Evolutionary conservation across 306 rosid species (phyloP).

Genomic region (Trifolium dubium): DNA sequence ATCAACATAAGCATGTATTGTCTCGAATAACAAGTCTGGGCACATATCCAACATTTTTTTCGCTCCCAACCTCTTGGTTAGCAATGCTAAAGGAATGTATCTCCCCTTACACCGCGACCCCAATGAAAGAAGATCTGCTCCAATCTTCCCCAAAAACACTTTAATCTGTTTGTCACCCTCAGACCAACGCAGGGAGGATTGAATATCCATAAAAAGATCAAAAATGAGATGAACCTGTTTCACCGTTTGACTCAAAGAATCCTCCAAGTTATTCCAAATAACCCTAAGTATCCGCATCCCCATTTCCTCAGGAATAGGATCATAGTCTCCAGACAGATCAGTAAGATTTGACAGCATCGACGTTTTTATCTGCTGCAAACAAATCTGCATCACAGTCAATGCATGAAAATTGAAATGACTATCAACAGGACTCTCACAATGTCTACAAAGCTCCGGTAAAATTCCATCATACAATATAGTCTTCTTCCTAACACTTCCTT

Average conservation of each 20-base stretch:
- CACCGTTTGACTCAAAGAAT: slow-evolving; percentile 96
- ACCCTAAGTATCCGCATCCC: slow-evolving; percentile 75
- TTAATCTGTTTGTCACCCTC: slow-evolving; percentile 72
- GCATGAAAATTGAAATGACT: slow-evolving; percentile 94
- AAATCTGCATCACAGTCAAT: slow-evolving; percentile 93
- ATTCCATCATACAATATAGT: slow-evolving; percentile 88
- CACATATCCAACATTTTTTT: slow-evolving; percentile 72
- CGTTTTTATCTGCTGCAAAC: slow-evolving; percentile 90
- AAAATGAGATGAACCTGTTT: slow-evolving; percentile 92
- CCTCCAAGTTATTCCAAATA: slow-evolving; percentile 94
- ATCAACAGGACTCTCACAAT: slow-evolving; percentile 85
- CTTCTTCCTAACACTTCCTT: slow-evolving; percentile 53
- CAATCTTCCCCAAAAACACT: slow-evolving; percentile 68
- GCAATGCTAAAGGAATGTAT: slow-evolving; percentile 84
- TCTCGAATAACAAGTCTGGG: slow-evolving; percentile 66
- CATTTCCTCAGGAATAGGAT: slow-evolving; percentile 83
- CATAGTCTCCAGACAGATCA: slow-evolving; percentile 49
- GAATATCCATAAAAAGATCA: slow-evolving; percentile 90
- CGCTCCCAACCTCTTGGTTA: slow-evolving; percentile 89
- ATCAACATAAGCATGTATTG: slow-evolving; percentile 74
- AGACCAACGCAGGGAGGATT: slow-evolving; percentile 72
- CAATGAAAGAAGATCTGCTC: slow-evolving; percentile 71
- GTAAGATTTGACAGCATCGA: slow-evolving; percentile 64
- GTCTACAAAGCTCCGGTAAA: slow-evolving; percentile 87
- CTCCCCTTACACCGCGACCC: slow-evolving; percentile 96